Evolutionary conservation across 345 rosid species (phyloP), one percentile per base, ranked within the genome.

Genomic region (Salix udensis): DNA sequence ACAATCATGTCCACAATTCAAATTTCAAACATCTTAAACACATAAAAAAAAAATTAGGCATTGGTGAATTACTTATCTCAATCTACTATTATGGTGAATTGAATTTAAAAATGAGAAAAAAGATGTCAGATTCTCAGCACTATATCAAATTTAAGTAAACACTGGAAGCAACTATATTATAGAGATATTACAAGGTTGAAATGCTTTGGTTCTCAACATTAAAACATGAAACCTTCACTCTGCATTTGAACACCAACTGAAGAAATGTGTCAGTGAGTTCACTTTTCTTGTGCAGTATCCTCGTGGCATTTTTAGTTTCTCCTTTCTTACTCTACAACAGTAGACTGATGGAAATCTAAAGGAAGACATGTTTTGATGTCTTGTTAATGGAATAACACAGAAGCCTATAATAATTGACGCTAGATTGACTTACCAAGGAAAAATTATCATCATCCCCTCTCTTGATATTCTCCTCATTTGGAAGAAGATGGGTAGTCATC

Each of bases 401-500:
- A 14, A 46, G 62, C 50, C 14, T 31, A 55, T 64, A 68, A 34
- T 34, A 48, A 26, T 37, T 24, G 34, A 21, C 28, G 31, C 62
- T 67, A 12, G 37, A 39, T 67, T 36, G 44, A 76, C 90, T 83
- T 85, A 93, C 98, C 92, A 95, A 79, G 30, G 98, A 91, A 83
- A 95, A 95, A 26, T 73, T 67, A 80, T 95, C 98, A 82, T 95
- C 98, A 70, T 93, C 97, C 71, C 97, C 98, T 85, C 16, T 95
- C 82, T 88, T 90, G 81, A 93, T 81, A 82, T 85, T 89, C 60
- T 90, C 97, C 82, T 88, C 91, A 87, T 88, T 88, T 71, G 88
- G 96, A 76, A 78, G 81, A 81, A 95, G 97, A 88, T 95, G 87
- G 48, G 94, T 91, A 74, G 98, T 95, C 96, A 89, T 89, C 98